Percentiles rank a stretch among this genome's conserved stretches.
Conservation (phyloP, 208 protist species). For the Kentomonas sorsogonicus region DNA sequence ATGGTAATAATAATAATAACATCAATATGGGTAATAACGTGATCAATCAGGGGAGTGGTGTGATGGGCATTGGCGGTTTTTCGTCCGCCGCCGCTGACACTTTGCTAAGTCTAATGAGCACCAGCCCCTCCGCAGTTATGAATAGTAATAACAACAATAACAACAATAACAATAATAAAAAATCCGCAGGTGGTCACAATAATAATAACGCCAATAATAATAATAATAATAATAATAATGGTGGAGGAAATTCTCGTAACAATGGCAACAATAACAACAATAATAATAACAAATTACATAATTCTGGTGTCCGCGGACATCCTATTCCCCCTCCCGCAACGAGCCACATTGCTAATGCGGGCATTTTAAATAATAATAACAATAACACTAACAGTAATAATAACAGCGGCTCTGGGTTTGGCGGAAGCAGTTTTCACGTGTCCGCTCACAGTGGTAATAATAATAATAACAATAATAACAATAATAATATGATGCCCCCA, state of each 20-base stretch:
- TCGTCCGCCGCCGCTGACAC: no score
- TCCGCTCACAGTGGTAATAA: neutral
- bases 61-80: neutral
- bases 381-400: constrained; percentile 6
- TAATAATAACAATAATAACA: constrained; percentile 10
- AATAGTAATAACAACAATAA: constrained; percentile 4
- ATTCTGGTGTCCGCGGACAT: no score
- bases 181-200: neutral
- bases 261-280: neutral
- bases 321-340: neutral
- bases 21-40: neutral
- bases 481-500: no score
- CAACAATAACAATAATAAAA: constrained; percentile 6
- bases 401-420: neutral
- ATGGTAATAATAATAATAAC: neutral
- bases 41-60: neutral
- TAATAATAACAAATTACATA: neutral
- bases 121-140: no score
- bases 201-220: constrained; percentile 5
- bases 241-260: neutral
- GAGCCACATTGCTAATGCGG: neutral
- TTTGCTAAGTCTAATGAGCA: no score
- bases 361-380: constrained; percentile 3
- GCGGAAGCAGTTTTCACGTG: neutral
- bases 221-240: constrained; percentile 10